Conservation (phyloP, 768 basidiomycete species). For the Russula virescens region DNA sequence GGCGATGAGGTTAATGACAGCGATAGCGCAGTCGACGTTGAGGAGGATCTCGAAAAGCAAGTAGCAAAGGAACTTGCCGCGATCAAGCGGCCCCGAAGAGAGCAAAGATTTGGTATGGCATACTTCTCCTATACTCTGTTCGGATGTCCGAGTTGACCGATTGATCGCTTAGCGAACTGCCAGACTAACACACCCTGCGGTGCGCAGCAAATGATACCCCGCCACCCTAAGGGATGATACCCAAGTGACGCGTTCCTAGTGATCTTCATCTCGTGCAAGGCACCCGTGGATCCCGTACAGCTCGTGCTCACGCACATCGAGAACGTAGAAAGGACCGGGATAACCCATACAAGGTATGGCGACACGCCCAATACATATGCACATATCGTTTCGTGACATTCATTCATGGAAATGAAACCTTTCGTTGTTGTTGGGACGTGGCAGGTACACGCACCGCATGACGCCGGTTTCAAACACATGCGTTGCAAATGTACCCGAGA, state of each 20-base stretch:
- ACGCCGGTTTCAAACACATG: conserved; percentile 66
- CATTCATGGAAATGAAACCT: not conserved
- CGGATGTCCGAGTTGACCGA: not conserved
- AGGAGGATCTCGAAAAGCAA: conserved; percentile 57
- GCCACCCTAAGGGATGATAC: conserved; percentile 5
- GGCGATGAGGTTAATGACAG: conserved; percentile 32
- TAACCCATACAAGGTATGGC: conserved; percentile 57
- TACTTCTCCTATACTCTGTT: not conserved
- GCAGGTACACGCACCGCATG: conserved; percentile 63
- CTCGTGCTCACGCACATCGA: conserved; percentile 60
- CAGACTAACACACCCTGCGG: conserved; percentile 78
- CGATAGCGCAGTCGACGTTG: conserved; percentile 33
- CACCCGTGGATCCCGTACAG: conserved; percentile 70
- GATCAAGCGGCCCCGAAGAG: conserved; percentile 59
- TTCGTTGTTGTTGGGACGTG: not conserved
- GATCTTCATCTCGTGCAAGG: conserved; percentile 72
- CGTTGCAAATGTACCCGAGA: conserved; percentile 63
- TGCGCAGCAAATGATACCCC: conserved; percentile 32
- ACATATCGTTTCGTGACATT: not conserved
- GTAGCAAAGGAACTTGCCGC: conserved; percentile 66
- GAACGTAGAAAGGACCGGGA: conserved; percentile 55
- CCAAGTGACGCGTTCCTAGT: conserved; percentile 37
- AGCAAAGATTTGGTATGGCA: conserved; percentile 57
- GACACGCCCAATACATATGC: not conserved
- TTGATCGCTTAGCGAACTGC: conserved; percentile 52